Evolutionary conservation across 306 rosid genomes (phyloP), one percentile per base, ranked within the genome.

Genomic region (barrel medic (Medicago truncatula)): DNA sequence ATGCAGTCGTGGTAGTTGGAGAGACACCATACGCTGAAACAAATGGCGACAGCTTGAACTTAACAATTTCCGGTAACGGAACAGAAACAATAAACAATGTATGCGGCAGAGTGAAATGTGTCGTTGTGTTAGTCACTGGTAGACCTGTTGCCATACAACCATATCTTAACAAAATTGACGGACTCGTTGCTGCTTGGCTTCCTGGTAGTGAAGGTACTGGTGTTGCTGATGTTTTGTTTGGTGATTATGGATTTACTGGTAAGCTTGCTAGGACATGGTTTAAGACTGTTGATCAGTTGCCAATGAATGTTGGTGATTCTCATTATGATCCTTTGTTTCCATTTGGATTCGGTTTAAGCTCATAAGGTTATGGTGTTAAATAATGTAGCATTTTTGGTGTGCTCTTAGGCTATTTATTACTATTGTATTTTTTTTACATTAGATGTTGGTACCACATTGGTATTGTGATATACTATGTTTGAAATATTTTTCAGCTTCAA

Each of bases 121-220:
- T 78, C 8, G 78, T 57, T 16, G 64, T 83, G 5, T 7, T 83
- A 8, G 56, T 83, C 59, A 74, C 81, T 9, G 83, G 86, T 21
- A 76, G 83, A 31, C 86, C 86, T 21, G 80, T 83, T 28, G 81
- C 70, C 56, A 78, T 78, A 1, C 52, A 74, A n/a, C 86, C 86
- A 34, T 78, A 78, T 44, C 2, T 83, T n/a, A 65, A 47, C 2
- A 7, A 11, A 20, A 66, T 66, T 66, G 71, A 66, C 6, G 52
- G 78, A 4, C 75, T 83, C 56, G 83, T 83, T 23, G 86, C 86
- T n/a, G 86, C 86, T 13, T 83, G 86, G 86, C 86, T 83, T 46
- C 86, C 86, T 0, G 83, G 86, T 9, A 62, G 54, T 56, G 86
- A 83, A 21, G 86, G 83, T 12, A 64, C 75, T 7, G 86, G 86